Percentiles rank a stretch among this genome's conserved stretches.
These are phyloP conservation scores for Diaporthe nobilis DNA, from an alignment of 2,329 filamentous ascomycete genomes.

Conservation along the genomic window DNA sequence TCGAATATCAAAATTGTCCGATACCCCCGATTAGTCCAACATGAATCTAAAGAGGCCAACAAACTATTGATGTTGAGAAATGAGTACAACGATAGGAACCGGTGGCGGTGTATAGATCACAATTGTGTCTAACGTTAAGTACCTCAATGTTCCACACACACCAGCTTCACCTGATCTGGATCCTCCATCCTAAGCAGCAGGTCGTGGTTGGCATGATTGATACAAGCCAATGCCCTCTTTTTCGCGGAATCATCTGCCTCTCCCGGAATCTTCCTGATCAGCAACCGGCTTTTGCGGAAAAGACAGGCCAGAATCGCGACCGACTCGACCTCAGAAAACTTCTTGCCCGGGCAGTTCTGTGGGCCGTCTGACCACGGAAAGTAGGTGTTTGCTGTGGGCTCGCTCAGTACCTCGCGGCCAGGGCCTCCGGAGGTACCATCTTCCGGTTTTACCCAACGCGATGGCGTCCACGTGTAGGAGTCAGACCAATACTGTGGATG, in stretches of 20 bases:
- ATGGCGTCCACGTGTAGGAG: conserved; percentile 46
- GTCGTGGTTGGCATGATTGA: conserved; percentile 38
- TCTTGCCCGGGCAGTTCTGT: conserved; percentile 49
- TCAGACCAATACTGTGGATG: conserved; percentile 48
- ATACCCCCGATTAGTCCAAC: too few species aligned
- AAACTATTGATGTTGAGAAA: too few species aligned
- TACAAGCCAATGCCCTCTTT: conserved; percentile 43
- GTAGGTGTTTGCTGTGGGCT: conserved; percentile 43
- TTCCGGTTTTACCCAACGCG: conserved; percentile 44
- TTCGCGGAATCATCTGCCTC: conserved; percentile 43
- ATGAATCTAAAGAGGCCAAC: too few species aligned
- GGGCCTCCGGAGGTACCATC: not conserved
- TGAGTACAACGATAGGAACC: too few species aligned
- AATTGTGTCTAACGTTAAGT: too few species aligned
- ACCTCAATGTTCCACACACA: not conserved
- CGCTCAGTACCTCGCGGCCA: conserved; percentile 41
- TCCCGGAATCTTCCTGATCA: conserved; percentile 39
- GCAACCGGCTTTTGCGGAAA: conserved; percentile 46
- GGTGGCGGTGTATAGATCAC: too few species aligned
- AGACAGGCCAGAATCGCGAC: conserved; percentile 48
- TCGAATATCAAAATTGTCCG: too few species aligned
- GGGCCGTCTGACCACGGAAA: conserved; percentile 50
- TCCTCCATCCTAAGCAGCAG: conserved; percentile 8
- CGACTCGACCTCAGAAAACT: conserved; percentile 53
- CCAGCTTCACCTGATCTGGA: not conserved